A percentile compares a stretch with the other conserved stretches of the same genome.
phyloP scores from a whole-genome alignment of 192 early-diverging fungal genomes.

The Thoreauomyces humboldtii region DNA sequence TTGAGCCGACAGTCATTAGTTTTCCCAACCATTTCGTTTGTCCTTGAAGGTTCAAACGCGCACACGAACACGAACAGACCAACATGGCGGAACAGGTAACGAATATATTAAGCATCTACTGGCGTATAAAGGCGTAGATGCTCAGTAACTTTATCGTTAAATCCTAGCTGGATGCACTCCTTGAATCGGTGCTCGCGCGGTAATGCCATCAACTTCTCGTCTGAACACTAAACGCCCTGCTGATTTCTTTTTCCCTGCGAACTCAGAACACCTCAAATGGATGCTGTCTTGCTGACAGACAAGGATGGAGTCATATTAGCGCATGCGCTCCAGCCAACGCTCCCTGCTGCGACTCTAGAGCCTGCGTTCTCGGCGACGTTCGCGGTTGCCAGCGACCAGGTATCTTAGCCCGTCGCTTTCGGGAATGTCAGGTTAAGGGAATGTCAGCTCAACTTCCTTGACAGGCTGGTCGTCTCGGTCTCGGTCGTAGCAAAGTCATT shows the following conservation, averaged over 20 bases:
- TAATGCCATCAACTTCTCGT: background rate
- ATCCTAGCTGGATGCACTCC: slow-evolving; percentile 8
- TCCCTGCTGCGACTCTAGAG: slow-evolving; percentile 43
- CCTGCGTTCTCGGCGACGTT: slow-evolving; percentile 59
- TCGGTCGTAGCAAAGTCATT: slow-evolving; percentile 59
- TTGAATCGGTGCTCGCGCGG: background rate
- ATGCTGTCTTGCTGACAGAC: slow-evolving; percentile 59
- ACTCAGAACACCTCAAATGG: slow-evolving; percentile 41
- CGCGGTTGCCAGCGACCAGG: slow-evolving; percentile 61
- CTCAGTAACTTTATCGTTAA: too few relatives aligned
- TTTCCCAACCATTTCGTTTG: too few relatives aligned
- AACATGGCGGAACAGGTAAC: too few relatives aligned
- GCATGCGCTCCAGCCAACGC: slow-evolving; percentile 45
- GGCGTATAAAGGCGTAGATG: too few relatives aligned
- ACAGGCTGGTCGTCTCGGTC: slow-evolving; percentile 62
- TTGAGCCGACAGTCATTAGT: too few relatives aligned
- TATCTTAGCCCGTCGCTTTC: slow-evolving; percentile 14
- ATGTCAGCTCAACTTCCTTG: background rate
- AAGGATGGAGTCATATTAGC: slow-evolving; percentile 60
- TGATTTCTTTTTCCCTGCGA: background rate
- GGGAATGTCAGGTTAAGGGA: too few relatives aligned
- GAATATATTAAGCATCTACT: too few relatives aligned
- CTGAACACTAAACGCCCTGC: background rate
- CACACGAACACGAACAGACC: too few relatives aligned
- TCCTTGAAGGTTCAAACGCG: too few relatives aligned